Base-by-base conservation (phyloP, 768 basidiomycete genomes). In the Neoboletus subvelutipes region DNA sequence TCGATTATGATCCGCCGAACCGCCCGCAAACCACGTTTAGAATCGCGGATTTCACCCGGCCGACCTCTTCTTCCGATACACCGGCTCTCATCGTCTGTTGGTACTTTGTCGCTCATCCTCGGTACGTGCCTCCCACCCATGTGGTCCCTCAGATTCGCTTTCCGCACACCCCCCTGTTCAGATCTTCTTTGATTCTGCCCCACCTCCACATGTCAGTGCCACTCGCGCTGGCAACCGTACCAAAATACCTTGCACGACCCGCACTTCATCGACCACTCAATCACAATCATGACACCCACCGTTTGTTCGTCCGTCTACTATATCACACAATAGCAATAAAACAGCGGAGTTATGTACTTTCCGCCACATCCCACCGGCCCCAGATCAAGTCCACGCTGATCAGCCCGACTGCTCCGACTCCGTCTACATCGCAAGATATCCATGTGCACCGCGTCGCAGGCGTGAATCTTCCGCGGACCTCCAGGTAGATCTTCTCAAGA, bases 391-490 rank as follows among this genome's bases (percentile, higher is more conserved):
- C 0, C 33, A 22, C 43, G 57, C 52, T 67, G 67, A 67, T 67
- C 67, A 62, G 46, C 52, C 65, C 56, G 59, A 46, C 62, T 26
- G 40, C 67, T 60, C 67, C 68, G 68, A 70, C 66, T 65, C 67
- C 67, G 67, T 49, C 63, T 50, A 63, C 54, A 60, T 68, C 67
- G 67, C 68, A 63, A 67, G 67, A 67, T 63, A 70, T 63, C 68
- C 67, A 68, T 68, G 68, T 61, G 67, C 45, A 57, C 39, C 60
- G 55, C 51, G 62, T 70, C 65, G 53, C 60, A 54, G 40, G 36
- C 56, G 67, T 70, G 67, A 68, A 70, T 68, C 68, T 68, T 63
- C 67, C 67, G 67, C 67, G 67, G 67, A 68, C 68, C 45, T 68
- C 66, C 60, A 60, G 55, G 57, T 52, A 68, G 68, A 70, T 65